Base-by-base conservation (phyloP, 768 basidiomycete genomes). In the Trametes punicea region DNA sequence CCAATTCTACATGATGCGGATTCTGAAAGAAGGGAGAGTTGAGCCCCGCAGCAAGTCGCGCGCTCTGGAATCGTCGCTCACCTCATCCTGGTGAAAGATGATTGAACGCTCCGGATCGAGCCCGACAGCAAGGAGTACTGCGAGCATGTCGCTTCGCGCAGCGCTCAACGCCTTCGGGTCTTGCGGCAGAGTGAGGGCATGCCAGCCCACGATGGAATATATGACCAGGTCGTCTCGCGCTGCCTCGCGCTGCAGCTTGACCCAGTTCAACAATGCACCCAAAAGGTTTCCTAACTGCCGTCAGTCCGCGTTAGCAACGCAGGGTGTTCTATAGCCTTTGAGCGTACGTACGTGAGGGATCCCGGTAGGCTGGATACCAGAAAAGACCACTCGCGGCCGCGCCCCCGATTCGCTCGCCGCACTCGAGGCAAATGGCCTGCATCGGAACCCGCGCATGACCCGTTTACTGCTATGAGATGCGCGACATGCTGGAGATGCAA, bases 351-450 rank as follows among this genome's bases (percentile, higher is more conserved):
- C 93, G 73, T 96, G 93, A 44, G 92, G 90, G 2, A 88, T 82
- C 0, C 93, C 91, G 2, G 95, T 95, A 0, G 95, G 95, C 67
- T 96, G 95, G 27, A 98, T 96, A 3, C 93, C 95, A 11, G 90
- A 93, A 69, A 98, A 88, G 33, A 95, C 74, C 45, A 85, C 76
- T 13, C 81, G 11, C 18, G 62, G 57, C 8, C 46, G 42, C 21
- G 58, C 21, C 33, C 34, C 41, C 26, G 42, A 33, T 20, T 27
- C 20, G 16, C 42, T n/a, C 21, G 39, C 16, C 30, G n/a, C 31
- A 30, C 27, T 29, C 10, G 11, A 21, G 6, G 42, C 36, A 23
- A 27, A 40, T 8, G 36, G 27, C 8, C 25, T 46, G 16, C 9
- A 33, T n/a, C 16, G 4, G 11, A 51, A 13, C 4, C 34, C 16